phyloP scores from a whole-genome alignment of 331 rosid genomes.

The Acacia concinna region DNA sequence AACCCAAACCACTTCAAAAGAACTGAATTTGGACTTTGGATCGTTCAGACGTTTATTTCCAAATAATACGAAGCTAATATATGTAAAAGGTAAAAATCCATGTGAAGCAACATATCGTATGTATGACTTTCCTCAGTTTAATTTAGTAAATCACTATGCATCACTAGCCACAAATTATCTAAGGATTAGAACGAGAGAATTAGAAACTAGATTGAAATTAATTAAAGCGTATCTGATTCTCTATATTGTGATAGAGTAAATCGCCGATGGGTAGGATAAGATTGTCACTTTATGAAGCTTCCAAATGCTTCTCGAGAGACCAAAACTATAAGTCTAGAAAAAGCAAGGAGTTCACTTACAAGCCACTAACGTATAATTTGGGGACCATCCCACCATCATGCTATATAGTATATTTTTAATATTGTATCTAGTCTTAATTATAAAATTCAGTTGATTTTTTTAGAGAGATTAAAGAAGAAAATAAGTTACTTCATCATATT shows the following conservation, averaged over 20 bases:
- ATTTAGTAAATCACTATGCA: too few relatives aligned
- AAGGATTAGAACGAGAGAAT: neutral
- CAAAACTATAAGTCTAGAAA: neutral
- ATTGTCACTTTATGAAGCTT: neutral
- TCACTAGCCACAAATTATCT: neutral
- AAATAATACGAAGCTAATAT: too few relatives aligned
- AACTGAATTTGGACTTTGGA: neutral
- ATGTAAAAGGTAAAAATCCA: neutral
- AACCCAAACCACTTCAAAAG: neutral
- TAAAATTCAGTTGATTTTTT: too few relatives aligned
- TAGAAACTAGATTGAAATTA: neutral
- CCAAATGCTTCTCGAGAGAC: too few relatives aligned
- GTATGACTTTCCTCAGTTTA: too few relatives aligned
- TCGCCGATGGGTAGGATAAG: neutral
- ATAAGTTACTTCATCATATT: too few relatives aligned
- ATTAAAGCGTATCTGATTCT: neutral
- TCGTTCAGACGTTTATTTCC: neutral
- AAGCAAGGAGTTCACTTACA: neutral
- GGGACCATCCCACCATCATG: too few relatives aligned
- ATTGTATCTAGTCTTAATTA: too few relatives aligned
- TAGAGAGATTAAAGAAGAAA: too few relatives aligned
- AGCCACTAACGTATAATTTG: too few relatives aligned
- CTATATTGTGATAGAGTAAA: neutral
- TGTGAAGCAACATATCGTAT: neutral
- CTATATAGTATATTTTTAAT: too few relatives aligned